Evolutionary conservation across 768 basidiomycete genomes (phyloP), one percentile per base, ranked within the genome.

Genomic region (Psilocybe subaeruginosa): DNA sequence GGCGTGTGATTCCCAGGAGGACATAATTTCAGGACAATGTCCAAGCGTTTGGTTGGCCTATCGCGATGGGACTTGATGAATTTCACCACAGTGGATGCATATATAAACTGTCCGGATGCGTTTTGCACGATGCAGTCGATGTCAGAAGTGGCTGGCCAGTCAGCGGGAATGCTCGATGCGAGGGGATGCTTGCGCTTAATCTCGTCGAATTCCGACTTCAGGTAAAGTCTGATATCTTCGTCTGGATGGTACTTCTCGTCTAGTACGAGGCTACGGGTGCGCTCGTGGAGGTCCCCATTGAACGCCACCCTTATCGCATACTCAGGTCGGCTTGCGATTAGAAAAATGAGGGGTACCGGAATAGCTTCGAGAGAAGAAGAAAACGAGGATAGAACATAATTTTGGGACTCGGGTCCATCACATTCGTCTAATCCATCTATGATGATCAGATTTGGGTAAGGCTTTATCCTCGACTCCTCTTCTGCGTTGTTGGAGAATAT

Each of bases 21-120:
- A 12, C 29, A 3, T 12, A 47, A 14, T 8, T 19, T 51, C 4
- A 60, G 33, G 19, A 60, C 33, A 6, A 54, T 53, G n/a, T 37
- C 30, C 8, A 60, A 45, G 27, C 27, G 27, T 17, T 31, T 30
- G 5, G 16, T 16, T 12, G 59, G 59, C 12, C 51, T 31, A 2
- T 12, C 9, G 8, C 46, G 29, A 30, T n/a, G 52, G 1, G 27
- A 45, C 19, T 47, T 35, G 30, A 60, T 35, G 39, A 60, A 60
- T 37, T 54, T 60, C 29, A 60, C 54, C 11, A 54, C 59, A 11
- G 59, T 60, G 14, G 43, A n/a, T 11, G 45, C 59, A 31, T 47
- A 60, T 9, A 60, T 46, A 19, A 60, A 60, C 23, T 60, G 59
- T 4, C 59, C 59, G 7, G 59, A 60, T 1, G 59, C 51, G 19